These are phyloP conservation scores for Priceomyces castillae DNA, from an alignment of 805 yeast genomes.

Conservation along the genomic window DNA sequence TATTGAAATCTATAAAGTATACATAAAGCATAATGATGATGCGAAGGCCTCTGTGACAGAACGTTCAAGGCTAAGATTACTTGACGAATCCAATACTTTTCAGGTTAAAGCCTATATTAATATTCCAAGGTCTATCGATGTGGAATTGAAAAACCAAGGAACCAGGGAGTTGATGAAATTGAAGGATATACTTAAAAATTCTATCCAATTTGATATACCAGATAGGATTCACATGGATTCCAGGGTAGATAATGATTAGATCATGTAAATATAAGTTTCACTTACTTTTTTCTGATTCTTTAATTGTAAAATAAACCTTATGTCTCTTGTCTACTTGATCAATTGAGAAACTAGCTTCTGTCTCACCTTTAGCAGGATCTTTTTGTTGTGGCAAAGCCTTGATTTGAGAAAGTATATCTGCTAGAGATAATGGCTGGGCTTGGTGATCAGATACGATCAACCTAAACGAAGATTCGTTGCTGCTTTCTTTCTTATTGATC, in stretches of 20 bases:
- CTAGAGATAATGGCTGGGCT: slow-evolving; percentile 24
- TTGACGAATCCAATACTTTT: slow-evolving; percentile 55
- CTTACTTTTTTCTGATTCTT: not conserved
- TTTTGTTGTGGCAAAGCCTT: slow-evolving; percentile 10
- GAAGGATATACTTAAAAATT: slow-evolving; percentile 64
- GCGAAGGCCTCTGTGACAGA: slow-evolving; percentile 19
- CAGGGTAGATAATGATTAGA: slow-evolving; percentile 39
- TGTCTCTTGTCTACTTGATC: slow-evolving; percentile 10
- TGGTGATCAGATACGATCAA: slow-evolving; percentile 33
- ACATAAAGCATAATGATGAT: slow-evolving; percentile 34
- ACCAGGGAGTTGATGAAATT: slow-evolving; percentile 58
- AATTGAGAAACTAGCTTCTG: slow-evolving; percentile 12
- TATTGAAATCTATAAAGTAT: slow-evolving; percentile 55
- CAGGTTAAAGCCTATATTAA: slow-evolving; percentile 68
- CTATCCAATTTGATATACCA: slow-evolving; percentile 68
- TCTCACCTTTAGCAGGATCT: slow-evolving; percentile 23
- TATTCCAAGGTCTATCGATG: slow-evolving; percentile 68
- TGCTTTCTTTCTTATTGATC: slow-evolving; percentile 7
- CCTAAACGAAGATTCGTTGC: slow-evolving; percentile 29
- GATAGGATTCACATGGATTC: slow-evolving; percentile 82
- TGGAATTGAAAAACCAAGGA: slow-evolving; percentile 66
- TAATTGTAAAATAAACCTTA: slow-evolving; percentile 12
- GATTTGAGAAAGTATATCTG: slow-evolving; percentile 14
- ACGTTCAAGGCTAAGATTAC: slow-evolving; percentile 31
- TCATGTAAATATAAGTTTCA: slow-evolving; percentile 1